phyloP scores from a whole-genome alignment of 768 basidiomycete species.

The Thelephora ganbajun region DNA sequence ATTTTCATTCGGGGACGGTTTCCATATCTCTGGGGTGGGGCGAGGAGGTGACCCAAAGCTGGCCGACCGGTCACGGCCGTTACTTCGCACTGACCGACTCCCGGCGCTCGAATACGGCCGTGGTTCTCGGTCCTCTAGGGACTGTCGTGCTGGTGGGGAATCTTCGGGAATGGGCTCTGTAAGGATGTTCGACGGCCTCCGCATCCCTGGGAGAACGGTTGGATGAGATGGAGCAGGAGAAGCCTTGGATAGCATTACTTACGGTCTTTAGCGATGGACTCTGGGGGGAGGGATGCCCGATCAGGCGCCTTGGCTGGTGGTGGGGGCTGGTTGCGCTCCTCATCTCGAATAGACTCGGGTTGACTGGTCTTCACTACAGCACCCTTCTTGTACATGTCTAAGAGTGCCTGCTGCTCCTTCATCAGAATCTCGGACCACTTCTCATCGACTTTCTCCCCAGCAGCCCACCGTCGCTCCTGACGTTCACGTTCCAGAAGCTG shows the following conservation, averaged over 20 bases:
- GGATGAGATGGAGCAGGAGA: too few relatives aligned
- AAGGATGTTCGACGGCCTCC: not conserved
- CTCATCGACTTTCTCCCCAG: conserved; percentile 21
- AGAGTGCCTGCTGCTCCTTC: conserved; percentile 28
- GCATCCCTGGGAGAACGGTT: not conserved
- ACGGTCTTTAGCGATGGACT: not conserved
- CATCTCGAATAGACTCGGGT: conserved; percentile 2
- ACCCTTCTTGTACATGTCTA: conserved; percentile 33
- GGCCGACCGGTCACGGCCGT: not conserved
- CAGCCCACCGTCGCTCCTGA: conserved; percentile 33
- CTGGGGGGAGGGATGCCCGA: conserved; percentile 8
- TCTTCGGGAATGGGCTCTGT: too few relatives aligned
- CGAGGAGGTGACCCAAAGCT: conserved; percentile 2
- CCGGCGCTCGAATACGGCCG: too few relatives aligned
- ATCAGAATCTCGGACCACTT: conserved; percentile 20
- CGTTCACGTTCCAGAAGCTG: conserved; percentile 32
- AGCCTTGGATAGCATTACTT: not conserved
- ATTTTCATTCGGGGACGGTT: conserved; percentile 29
- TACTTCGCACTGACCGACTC: too few relatives aligned
- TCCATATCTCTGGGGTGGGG: conserved; percentile 33
- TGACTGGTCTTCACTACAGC: conserved; percentile 11
- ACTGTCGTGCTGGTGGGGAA: too few relatives aligned
- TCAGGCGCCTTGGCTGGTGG: conserved; percentile 4
- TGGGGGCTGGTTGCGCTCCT: conserved; percentile 1
- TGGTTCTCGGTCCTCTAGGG: too few relatives aligned